Conservation (phyloP, 345 rosid species). For the Carallia pectinifolia region DNA sequence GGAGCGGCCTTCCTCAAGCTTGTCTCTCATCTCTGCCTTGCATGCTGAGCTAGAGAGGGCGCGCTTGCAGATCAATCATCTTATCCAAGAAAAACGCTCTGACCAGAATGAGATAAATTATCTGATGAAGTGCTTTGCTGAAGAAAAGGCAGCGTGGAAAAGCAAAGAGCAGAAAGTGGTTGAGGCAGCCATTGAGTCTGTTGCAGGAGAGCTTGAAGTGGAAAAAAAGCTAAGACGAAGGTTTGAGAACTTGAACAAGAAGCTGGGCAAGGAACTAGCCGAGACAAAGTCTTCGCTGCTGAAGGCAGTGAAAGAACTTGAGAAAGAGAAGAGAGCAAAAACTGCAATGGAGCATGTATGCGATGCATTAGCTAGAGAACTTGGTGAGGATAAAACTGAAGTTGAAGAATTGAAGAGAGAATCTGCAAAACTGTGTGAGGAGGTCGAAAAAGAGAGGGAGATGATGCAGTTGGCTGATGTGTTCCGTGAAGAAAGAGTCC, state of each 20-base stretch:
- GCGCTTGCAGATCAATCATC: conserved; percentile 82
- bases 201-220: conserved; percentile 84
- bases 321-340: conserved; percentile 80
- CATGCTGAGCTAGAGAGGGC: conserved; percentile 98
- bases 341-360: conserved; percentile 77
- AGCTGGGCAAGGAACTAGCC: conserved; percentile 76
- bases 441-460: conserved; percentile 82
- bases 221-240: conserved; percentile 84
- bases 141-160: conserved; percentile 92
- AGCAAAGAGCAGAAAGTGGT: conserved; percentile 81
- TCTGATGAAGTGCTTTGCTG: conserved; percentile 87
- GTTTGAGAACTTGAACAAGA: conserved; percentile 90
- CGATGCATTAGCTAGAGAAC: conserved; percentile 69
- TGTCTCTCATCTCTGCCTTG: conserved; percentile 94
- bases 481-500: conserved; percentile 68
- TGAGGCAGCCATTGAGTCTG: conserved; percentile 88
- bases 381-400: conserved; percentile 60
- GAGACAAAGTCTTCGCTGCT: conserved; percentile 69
- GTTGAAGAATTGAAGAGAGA: conserved; percentile 65
- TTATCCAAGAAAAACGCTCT: conserved; percentile 70
- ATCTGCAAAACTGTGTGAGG: conserved; percentile 56
- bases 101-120: conserved; percentile 73
- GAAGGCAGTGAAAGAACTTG: conserved; percentile 74
- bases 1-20: conserved; percentile 82
- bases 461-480: conserved; percentile 71